These are phyloP conservation scores for Conticribra guillardii DNA, from an alignment of 108 stramenopile species.

Conservation along the genomic window DNA sequence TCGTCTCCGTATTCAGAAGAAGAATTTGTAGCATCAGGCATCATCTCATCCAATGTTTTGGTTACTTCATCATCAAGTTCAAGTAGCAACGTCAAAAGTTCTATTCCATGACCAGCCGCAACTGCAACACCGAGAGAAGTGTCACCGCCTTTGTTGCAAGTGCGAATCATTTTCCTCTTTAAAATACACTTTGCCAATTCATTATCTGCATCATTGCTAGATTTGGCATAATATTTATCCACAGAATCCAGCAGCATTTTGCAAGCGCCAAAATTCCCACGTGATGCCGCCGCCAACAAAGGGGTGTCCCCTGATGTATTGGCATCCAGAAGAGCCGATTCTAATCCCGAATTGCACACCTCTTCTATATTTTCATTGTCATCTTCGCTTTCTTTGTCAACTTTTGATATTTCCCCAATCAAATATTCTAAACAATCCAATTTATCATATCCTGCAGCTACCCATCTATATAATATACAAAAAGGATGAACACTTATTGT, in stretches of 20 bases:
- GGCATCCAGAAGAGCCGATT: constrained; percentile 29
- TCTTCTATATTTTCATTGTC: neutral
- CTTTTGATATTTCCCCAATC: constrained; percentile 10
- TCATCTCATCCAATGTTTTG: too few species aligned
- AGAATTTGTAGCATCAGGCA: too few species aligned
- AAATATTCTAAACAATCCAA: constrained; percentile 45
- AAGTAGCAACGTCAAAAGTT: constrained; percentile 37
- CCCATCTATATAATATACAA: constrained; percentile 31
- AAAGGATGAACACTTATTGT: neutral
- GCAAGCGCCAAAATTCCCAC: constrained; percentile 43
- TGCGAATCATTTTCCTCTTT: constrained; percentile 25
- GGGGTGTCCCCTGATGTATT: constrained; percentile 56
- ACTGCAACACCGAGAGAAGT: constrained; percentile 48
- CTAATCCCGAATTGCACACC: too few species aligned
- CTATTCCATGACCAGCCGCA: constrained; percentile 26
- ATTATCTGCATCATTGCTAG: neutral
- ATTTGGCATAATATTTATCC: constrained; percentile 3
- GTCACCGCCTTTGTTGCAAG: constrained; percentile 44
- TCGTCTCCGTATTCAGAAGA: too few species aligned
- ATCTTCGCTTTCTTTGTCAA: neutral
- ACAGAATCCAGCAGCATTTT: constrained; percentile 22
- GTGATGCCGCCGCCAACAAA: constrained; percentile 52
- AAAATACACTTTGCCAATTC: constrained; percentile 6
- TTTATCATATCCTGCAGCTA: constrained; percentile 54
- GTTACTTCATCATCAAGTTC: constrained; percentile 19